These are phyloP conservation scores for Cornus kousa DNA, from an alignment of 148 eudicot genomes.

Conservation along the genomic window DNA sequence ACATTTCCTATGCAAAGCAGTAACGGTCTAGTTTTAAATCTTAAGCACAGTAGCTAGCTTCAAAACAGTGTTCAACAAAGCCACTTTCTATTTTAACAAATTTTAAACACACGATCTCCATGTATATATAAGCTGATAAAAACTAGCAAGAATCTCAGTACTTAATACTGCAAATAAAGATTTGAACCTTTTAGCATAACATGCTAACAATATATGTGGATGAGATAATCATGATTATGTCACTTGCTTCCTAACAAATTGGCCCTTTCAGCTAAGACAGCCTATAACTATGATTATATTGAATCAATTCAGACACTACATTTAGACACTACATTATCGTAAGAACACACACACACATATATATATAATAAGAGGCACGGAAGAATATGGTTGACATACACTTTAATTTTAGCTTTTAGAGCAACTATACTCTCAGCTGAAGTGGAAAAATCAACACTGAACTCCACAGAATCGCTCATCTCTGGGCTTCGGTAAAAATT, in stretches of 20 bases:
- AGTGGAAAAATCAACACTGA: constrained; percentile 64
- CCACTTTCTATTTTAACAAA: background rate
- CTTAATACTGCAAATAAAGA: too few species aligned
- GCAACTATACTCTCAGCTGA: constrained; percentile 64
- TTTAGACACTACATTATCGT: too few species aligned
- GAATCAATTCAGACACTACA: background rate
- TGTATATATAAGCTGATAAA: too few species aligned
- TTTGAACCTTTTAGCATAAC: too few species aligned
- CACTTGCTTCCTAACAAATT: background rate
- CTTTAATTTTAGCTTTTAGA: constrained; percentile 56
- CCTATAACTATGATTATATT: background rate
- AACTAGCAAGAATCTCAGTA: too few species aligned
- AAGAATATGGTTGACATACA: constrained; percentile 26
- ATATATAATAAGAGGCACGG: background rate
- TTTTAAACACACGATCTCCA: background rate
- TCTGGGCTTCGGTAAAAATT: constrained; percentile 83
- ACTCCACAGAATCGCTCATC: constrained; percentile 74
- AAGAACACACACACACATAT: background rate
- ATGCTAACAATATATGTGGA: background rate
- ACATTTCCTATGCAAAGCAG: background rate
- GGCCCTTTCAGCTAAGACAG: background rate
- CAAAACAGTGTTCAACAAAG: background rate
- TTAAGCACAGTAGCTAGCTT: background rate
- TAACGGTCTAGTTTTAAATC: too few species aligned
- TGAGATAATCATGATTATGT: background rate